phyloP scores from a whole-genome alignment of 352 stramenopile genomes.

The Thalassiosira exigua region DNA sequence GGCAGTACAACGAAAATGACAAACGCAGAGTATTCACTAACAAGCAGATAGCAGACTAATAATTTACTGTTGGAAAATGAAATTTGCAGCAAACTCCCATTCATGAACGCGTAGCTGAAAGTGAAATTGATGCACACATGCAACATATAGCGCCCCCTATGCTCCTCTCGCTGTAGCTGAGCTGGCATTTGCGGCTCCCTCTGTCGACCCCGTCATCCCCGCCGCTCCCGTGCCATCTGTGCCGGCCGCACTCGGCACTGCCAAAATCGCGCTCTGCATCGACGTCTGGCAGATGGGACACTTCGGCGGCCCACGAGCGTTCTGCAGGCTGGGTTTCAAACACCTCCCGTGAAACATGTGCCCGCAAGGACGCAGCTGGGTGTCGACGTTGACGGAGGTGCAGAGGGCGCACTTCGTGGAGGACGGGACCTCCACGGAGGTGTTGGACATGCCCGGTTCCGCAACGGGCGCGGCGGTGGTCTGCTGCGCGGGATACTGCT shows the following conservation, averaged over 20 bases:
- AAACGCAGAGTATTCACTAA: neutral
- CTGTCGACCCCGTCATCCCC: neutral
- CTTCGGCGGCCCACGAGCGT: slow-evolving; percentile 65
- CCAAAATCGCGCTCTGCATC: slow-evolving; percentile 80
- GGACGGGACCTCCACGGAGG: slow-evolving; percentile 74
- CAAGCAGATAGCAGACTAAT: neutral
- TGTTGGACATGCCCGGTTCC: neutral
- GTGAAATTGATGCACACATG: neutral
- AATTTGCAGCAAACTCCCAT: neutral
- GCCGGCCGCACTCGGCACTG: slow-evolving; percentile 53
- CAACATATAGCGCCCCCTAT: neutral
- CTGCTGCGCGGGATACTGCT: slow-evolving; percentile 55
- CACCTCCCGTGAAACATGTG: slow-evolving; percentile 85
- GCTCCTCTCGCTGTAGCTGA: neutral
- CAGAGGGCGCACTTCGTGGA: slow-evolving; percentile 78
- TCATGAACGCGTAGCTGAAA: neutral
- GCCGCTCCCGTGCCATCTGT: neutral
- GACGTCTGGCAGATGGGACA: slow-evolving; percentile 79
- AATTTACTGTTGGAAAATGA: neutral
- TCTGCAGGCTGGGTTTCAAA: slow-evolving; percentile 79
- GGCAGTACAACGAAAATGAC: no score
- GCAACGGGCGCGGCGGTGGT: slow-evolving; percentile 5
- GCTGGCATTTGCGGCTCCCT: neutral
- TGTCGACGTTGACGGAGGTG: slow-evolving; percentile 76
- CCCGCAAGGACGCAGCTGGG: slow-evolving; percentile 82